Conservation (phyloP, 192 early-diverging fungal genomes). For the Coemansia sp. region DNA sequence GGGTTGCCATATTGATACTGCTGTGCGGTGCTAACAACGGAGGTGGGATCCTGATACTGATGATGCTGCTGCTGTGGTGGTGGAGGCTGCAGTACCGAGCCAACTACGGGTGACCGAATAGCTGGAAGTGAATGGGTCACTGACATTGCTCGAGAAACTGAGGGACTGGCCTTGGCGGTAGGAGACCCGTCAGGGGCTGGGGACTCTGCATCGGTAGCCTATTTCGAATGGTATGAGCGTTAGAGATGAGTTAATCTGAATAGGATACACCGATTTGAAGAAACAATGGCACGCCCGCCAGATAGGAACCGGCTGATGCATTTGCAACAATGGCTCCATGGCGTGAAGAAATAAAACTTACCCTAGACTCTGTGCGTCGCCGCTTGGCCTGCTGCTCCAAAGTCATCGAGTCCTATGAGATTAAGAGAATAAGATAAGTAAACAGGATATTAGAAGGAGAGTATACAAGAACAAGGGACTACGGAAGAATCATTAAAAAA, state of each 20-base stretch:
- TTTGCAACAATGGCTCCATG: no score
- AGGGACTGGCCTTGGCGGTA: conserved; percentile 26
- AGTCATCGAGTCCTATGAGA: conserved; percentile 45
- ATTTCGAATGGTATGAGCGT: neutral
- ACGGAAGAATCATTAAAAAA: conserved; percentile 11
- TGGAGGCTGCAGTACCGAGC: conserved; percentile 15
- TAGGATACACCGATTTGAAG: no score
- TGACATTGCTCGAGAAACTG: conserved; percentile 22
- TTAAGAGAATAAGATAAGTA: conserved; percentile 21
- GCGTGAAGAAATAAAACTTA: conserved; percentile 19
- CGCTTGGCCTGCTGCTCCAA: conserved; percentile 50
- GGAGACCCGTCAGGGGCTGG: conserved; percentile 27
- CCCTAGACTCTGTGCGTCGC: conserved; percentile 51
- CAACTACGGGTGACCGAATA: conserved; percentile 37
- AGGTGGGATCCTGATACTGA: conserved; percentile 23
- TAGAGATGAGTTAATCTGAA: neutral
- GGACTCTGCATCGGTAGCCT: conserved; percentile 46
- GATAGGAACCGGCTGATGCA: no score
- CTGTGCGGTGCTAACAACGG: conserved; percentile 1
- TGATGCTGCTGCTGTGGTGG: conserved; percentile 23
- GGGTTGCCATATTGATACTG: conserved; percentile 6
- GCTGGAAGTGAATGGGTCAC: conserved; percentile 33
- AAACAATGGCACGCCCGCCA: neutral
- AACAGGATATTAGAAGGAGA: conserved; percentile 5
- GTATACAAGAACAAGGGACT: conserved; percentile 14